These are phyloP conservation scores for Penstemon newberryi DNA, from an alignment of 257 asterid genomes.

Conservation along the genomic window DNA sequence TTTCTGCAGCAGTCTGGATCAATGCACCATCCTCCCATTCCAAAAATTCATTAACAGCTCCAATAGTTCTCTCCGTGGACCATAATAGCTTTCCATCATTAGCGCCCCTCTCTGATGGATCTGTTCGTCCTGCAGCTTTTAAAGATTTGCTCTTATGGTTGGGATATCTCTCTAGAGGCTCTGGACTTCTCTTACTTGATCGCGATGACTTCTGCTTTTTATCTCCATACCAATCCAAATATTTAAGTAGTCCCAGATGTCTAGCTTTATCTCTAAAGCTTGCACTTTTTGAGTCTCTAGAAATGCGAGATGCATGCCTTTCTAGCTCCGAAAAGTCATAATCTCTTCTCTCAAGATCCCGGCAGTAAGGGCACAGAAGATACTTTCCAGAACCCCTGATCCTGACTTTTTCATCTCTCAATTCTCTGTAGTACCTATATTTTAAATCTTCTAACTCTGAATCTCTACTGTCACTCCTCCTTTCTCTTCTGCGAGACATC, in stretches of 20 bases:
- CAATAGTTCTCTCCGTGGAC: conserved; percentile 17
- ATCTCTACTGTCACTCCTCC: conserved; percentile 27
- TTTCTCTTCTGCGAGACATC: conserved; percentile 58
- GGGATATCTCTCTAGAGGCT: conserved; percentile 26
- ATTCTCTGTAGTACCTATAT: conserved; percentile 48
- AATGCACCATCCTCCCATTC: conserved; percentile 4
- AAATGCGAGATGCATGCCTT: conserved; percentile 68
- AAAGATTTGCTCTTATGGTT: conserved; percentile 23
- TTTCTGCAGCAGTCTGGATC: conserved; percentile 3
- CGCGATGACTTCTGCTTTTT: conserved; percentile 24
- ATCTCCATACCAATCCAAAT: conserved; percentile 54
- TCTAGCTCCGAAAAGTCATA: conserved; percentile 56
- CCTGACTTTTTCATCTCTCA: conserved; percentile 53
- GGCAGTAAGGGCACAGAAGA: conserved; percentile 66
- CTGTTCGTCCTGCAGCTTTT: conserved; percentile 5
- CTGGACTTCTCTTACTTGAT: conserved; percentile 36
- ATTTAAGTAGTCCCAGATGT: conserved; percentile 65
- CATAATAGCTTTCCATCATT: background rate
- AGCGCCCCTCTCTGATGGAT: background rate
- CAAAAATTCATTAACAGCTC: conserved; percentile 21
- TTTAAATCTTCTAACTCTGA: conserved; percentile 52
- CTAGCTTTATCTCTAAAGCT: conserved; percentile 59
- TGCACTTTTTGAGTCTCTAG: conserved; percentile 62
- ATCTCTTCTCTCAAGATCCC: conserved; percentile 41
- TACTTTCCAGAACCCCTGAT: conserved; percentile 49